phyloP scores from a whole-genome alignment of 495 filamentous ascomycete species.

The Lentithecium fluviatile region DNA sequence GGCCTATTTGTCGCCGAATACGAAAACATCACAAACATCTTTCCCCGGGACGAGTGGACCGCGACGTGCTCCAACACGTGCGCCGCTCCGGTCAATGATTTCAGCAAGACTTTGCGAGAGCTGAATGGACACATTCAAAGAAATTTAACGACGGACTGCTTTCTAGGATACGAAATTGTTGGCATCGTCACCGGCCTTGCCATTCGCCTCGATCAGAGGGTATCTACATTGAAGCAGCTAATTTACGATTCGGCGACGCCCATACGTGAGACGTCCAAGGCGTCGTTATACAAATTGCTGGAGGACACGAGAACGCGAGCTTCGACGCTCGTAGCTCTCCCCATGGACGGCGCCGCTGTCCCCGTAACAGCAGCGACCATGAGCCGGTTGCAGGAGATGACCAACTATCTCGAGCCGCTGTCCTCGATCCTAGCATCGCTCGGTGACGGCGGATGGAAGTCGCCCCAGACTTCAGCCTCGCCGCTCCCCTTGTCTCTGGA shows the following conservation, averaged over 20 bases:
- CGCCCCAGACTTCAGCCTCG: slow-evolving; percentile 52
- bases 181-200: slow-evolving; percentile 84
- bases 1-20: slow-evolving; percentile 83
- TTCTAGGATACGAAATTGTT: slow-evolving; percentile 91
- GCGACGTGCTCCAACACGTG: slow-evolving; percentile 74
- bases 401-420: slow-evolving; percentile 81
- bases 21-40: slow-evolving; percentile 80
- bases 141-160: slow-evolving; percentile 90
- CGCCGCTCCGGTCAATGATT: slow-evolving; percentile 70
- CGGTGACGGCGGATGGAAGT: slow-evolving; percentile 80
- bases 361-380: slow-evolving; percentile 81
- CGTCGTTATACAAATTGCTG: slow-evolving; percentile 76
- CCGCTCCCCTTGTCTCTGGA: slow-evolving; percentile 76
- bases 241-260: slow-evolving; percentile 85
- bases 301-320: slow-evolving; percentile 80
- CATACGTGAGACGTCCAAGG: slow-evolving; percentile 86
- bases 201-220: slow-evolving; percentile 73
- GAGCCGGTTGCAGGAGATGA: slow-evolving; percentile 80
- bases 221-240: slow-evolving; percentile 78
- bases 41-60: slow-evolving; percentile 79
- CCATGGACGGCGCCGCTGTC: slow-evolving; percentile 73
- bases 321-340: slow-evolving; percentile 60
- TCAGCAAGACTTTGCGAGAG: slow-evolving; percentile 81
- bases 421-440: slow-evolving; percentile 87
- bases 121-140: slow-evolving; percentile 84